Evolutionary conservation across 202 grass and related monocot species (phyloP).

Genomic region (Brachypodium distachyon): DNA sequence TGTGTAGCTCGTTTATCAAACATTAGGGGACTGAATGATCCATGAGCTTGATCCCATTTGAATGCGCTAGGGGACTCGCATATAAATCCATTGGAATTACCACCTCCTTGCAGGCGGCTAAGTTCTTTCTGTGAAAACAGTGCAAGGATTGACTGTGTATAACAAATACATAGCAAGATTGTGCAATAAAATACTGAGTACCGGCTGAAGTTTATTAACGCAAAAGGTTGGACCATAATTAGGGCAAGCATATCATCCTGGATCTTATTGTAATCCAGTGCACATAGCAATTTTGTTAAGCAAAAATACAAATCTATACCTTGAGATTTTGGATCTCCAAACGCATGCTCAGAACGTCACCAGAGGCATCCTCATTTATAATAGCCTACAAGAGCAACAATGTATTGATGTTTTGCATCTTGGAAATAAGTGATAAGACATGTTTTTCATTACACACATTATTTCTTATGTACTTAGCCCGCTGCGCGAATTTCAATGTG

Average conservation of each 20-base stretch:
- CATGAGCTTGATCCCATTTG: conserved; percentile 64
- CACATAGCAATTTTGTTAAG: neutral
- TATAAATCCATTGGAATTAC: conserved; percentile 27
- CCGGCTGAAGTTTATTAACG: neutral
- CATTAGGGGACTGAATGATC: conserved; percentile 72
- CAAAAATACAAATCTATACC: conserved; percentile 35
- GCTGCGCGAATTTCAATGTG: conserved; percentile 97
- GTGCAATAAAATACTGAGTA: neutral
- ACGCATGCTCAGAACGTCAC: conserved; percentile 90
- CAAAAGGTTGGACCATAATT: neutral
- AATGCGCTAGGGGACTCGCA: conserved; percentile 57
- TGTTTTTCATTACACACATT: conserved; percentile 50
- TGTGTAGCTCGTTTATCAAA: conserved; percentile 77
- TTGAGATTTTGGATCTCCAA: conserved; percentile 93
- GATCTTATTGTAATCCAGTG: neutral
- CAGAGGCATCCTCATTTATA: conserved; percentile 96
- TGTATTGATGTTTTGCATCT: conserved; percentile 5
- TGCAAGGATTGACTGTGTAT: neutral
- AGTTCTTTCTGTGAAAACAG: conserved; percentile 71
- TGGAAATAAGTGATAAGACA: neutral
- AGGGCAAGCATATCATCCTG: neutral
- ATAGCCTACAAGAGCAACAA: conserved; percentile 59
- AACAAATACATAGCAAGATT: neutral
- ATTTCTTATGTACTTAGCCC: conserved; percentile 95
- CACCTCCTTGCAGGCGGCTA: conserved; percentile 48